Base-by-base conservation (phyloP, 2,329 filamentous ascomycete genomes). In the Elsinoe arachidis region DNA sequence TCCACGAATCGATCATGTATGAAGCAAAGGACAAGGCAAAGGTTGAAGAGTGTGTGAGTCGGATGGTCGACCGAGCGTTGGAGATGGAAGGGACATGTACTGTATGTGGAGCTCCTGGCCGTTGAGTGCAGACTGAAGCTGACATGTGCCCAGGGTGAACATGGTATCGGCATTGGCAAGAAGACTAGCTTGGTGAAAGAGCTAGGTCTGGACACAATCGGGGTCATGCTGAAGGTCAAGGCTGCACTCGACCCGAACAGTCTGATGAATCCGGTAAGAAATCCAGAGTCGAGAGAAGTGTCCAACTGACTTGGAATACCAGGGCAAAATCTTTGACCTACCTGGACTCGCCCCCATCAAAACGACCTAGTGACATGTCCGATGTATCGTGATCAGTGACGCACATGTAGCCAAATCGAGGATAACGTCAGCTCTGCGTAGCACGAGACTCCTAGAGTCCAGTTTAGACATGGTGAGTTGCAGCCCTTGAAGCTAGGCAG, bases 31-130 rank as follows among this genome's bases (percentile, higher is more conserved):
- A 96, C 72, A 80, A 80, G 57, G 84, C 80, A 41, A 87, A 86
- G 63, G 89, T 93, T 1, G 88, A 93, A 68, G 80, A 78, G 56
- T 90, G 88, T 62, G 89, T 96, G 47, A 84, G 91, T 68, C 86
- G 90, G 64, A 96, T 96, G 90, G 89, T 96, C 17, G 81, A 87
- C 63, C 82, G 89, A n/a, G 91, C 90, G 1, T 72, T 96, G 21
- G 88, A 92, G 62, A 96, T 96, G 90, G 91, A 96, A 59, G 90
- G 91, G 1, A 95, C 90, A 5, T 93, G 88, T 69, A 95, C 90
- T 0, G 60, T 59, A 35, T 57, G 56, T 56, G 23, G 11, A 55
- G 15, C 23, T 43, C 30, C 33, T 26, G 59, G 11, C 7, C 26
- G 30, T 10, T 39, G 21, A 11, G 43, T 37, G 37, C n/a, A 10